phyloP scores from a whole-genome alignment of 192 early-diverging fungal genomes.

The Chytriomyces sp. region DNA sequence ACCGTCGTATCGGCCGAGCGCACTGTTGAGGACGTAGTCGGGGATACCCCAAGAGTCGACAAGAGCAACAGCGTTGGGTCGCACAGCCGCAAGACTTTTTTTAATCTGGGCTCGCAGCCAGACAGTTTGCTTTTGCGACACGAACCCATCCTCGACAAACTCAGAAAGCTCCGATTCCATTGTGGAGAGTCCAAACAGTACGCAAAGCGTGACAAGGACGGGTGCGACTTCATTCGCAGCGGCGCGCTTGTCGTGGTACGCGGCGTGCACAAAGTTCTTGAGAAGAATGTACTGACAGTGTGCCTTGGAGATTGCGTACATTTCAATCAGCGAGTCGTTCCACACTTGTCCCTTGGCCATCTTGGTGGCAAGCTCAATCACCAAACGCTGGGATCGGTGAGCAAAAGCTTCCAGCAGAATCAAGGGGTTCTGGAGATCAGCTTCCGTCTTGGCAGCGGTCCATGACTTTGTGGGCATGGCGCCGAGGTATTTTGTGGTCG shows the following conservation, averaged over 20 bases:
- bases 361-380: conserved; percentile 64
- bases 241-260: conserved; percentile 51
- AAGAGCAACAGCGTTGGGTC: conserved; percentile 77
- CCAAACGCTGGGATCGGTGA: conserved; percentile 74
- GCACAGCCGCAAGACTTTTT: conserved; percentile 64
- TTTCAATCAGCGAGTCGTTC: conserved; percentile 79
- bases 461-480: conserved; percentile 34
- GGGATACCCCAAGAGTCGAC: conserved; percentile 81
- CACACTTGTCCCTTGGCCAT: conserved; percentile 71
- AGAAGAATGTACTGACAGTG: conserved; percentile 80
- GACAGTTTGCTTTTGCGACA: conserved; percentile 62
- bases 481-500: conserved; percentile 64
- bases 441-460: conserved; percentile 14
- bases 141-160: conserved; percentile 87
- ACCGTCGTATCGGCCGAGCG: conserved; percentile 77
- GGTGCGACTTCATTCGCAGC: conserved; percentile 60
- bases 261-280: conserved; percentile 70
- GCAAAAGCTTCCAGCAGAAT: conserved; percentile 73
- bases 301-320: conserved; percentile 73
- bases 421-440: conserved; percentile 64
- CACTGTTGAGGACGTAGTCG: conserved; percentile 78
- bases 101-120: conserved; percentile 51
- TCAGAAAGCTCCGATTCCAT: conserved; percentile 81
- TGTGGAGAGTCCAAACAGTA: conserved; percentile 82
- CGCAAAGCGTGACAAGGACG: conserved; percentile 72